Conservation (phyloP, 768 basidiomycete species). For the Trametopsis cervina region DNA sequence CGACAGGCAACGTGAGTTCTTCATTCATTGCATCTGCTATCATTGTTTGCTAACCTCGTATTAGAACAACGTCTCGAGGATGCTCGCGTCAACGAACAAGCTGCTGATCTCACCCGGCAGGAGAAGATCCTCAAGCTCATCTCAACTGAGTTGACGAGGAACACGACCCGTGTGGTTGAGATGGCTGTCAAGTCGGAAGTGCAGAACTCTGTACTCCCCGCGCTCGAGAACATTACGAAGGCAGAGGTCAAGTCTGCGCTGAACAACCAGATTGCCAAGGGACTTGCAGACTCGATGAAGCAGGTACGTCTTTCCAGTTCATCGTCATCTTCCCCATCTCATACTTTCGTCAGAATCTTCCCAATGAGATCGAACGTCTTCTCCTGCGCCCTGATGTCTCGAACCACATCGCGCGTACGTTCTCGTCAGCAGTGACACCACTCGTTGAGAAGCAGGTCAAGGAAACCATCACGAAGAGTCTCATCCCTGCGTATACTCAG, state of each 20-base stretch:
- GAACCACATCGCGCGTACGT: constrained; percentile 66
- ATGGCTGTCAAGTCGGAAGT: constrained; percentile 83
- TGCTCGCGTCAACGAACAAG: constrained; percentile 67
- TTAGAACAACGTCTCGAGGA: constrained; percentile 83
- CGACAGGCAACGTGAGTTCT: constrained; percentile 75
- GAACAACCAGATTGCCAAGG: constrained; percentile 70
- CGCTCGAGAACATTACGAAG: constrained; percentile 77
- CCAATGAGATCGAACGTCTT: constrained; percentile 72
- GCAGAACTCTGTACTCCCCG: constrained; percentile 75
- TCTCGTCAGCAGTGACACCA: constrained; percentile 67
- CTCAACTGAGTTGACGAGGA: constrained; percentile 79
- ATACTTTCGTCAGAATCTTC: constrained; percentile 47
- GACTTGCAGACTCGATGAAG: constrained; percentile 64
- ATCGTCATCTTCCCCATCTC: constrained; percentile 5
- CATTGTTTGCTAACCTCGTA: neutral
- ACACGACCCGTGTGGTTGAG: constrained; percentile 85
- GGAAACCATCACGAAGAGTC: constrained; percentile 63
- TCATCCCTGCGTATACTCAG: constrained; percentile 71
- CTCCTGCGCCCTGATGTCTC: constrained; percentile 72
- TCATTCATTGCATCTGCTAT: neutral
- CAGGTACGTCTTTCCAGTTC: constrained; percentile 40
- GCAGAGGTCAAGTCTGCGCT: constrained; percentile 73
- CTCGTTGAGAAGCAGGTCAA: constrained; percentile 78
- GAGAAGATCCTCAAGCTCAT: constrained; percentile 88
- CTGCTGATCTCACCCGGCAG: constrained; percentile 76